Evolutionary conservation across 2,329 filamentous ascomycete genomes (phyloP), one percentile per base, ranked within the genome.

Genomic region (Aspergillus tamarii): DNA sequence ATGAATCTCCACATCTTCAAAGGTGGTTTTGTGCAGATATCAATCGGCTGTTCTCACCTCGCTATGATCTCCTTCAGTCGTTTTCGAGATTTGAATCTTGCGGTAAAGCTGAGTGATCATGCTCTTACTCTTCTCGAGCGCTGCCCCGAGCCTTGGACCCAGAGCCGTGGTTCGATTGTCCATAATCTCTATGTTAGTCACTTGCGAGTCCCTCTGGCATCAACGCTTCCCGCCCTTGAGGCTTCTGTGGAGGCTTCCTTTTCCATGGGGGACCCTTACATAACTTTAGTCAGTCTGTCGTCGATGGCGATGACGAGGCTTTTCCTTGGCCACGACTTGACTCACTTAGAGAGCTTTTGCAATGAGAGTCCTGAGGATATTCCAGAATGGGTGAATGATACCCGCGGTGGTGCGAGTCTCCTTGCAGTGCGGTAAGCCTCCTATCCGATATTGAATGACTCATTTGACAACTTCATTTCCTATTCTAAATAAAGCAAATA

Each of bases 161-260:
- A 83, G 26, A 85, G 85, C 28, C 80, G 86, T 53, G 85, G 85
- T 3, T 81, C 84, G 46, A 86, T 87, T 1, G 75, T 88, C 26
- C 84, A 86, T 61, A 82, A 84, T n/a, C 74, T 88, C 10, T 89
- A 88, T 72, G 76, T 89, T n/a, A 86, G 85, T n/a, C 87, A 89
- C 70, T 72, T 89, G 28, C 80, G 84, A 62, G 77, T 80, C 12
- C 84, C 85, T 2, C 74, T 88, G 53, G 72, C 77, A 14, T 81
- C 84, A 41, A 81, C 85, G 23, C 78, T 89, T 19, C 81, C 83
- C 1, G 74, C 79, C 4, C 79, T 89, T 8, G 84, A 87, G 66
- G 75, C 76, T 52, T 86, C 85, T 1, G 78, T 88, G 66, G 85
- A 89, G 58, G 80, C 83, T 9, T 84, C 85, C 0, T 79, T 87